Evolutionary conservation across 2,329 filamentous ascomycete genomes (phyloP).

Genomic region (Beauveria varroae): DNA sequence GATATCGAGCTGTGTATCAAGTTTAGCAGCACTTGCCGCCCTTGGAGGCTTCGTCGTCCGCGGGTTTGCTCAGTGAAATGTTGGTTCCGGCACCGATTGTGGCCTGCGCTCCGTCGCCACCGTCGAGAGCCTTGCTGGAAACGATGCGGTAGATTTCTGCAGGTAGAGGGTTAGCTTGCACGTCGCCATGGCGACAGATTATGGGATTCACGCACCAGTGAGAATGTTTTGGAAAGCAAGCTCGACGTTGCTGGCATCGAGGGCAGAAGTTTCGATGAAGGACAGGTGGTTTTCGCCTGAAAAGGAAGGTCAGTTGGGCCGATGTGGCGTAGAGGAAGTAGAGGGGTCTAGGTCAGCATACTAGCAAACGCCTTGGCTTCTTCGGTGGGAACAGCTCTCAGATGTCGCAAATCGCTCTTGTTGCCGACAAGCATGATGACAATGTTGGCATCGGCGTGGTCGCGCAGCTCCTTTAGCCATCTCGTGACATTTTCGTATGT

Average conservation of each 20-base stretch:
- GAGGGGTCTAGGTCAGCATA: slow-evolving; percentile 33
- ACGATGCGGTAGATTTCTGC: slow-evolving; percentile 99
- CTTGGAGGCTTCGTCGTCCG: slow-evolving; percentile 68
- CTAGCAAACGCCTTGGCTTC: slow-evolving; percentile 98
- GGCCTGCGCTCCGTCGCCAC: slow-evolving; percentile 72
- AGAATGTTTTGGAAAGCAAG: slow-evolving; percentile 99
- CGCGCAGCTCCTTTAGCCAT: slow-evolving; percentile 97
- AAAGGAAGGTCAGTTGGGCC: slow-evolving; percentile 11
- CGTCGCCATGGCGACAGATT: neutral
- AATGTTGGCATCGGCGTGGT: slow-evolving; percentile 97
- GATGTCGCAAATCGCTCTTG: slow-evolving; percentile 99
- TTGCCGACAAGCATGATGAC: slow-evolving; percentile 99
- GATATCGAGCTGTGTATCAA: slow-evolving; percentile 1
- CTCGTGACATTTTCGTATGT: slow-evolving; percentile 98
- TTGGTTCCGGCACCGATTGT: slow-evolving; percentile 73
- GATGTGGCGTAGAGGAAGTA: neutral
- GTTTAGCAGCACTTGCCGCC: slow-evolving; percentile 72
- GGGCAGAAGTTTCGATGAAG: slow-evolving; percentile 97
- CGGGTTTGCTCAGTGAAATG: slow-evolving; percentile 80
- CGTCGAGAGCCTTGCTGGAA: slow-evolving; percentile 92
- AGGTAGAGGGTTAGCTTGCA: slow-evolving; percentile 14
- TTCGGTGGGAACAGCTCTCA: slow-evolving; percentile 93
- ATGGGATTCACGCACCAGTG: slow-evolving; percentile 59
- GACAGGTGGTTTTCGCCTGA: slow-evolving; percentile 94
- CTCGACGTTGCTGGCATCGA: slow-evolving; percentile 98